A percentile compares a stretch with the other conserved stretches of the same genome.
These are phyloP conservation scores for Saccharomycodes ludwigii DNA, from an alignment of 805 yeast genomes.

Conservation along the genomic window DNA sequence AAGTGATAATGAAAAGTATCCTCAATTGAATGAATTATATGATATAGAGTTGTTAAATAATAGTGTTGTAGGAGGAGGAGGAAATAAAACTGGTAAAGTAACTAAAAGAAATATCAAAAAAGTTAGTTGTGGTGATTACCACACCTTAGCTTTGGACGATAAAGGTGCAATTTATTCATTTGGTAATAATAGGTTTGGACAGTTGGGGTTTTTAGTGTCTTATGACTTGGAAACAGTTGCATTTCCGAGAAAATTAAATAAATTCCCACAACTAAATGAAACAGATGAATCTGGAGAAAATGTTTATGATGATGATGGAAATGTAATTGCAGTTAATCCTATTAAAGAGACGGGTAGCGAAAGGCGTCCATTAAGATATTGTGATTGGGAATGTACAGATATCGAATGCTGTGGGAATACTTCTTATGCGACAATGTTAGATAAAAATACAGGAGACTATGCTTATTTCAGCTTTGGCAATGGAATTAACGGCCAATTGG, in stretches of 20 bases:
- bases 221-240: conserved; percentile 58
- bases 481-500: conserved; percentile 79
- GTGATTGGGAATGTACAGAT: conserved; percentile 34
- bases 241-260: conserved; percentile 46
- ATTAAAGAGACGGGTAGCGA: too few relatives aligned
- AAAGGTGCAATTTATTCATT: conserved; percentile 69
- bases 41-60: conserved; percentile 50
- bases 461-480: conserved; percentile 60
- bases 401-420: conserved; percentile 66
- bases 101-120: conserved; percentile 34
- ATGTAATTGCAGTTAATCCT: too few relatives aligned
- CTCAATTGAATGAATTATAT: conserved; percentile 33
- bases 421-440: conserved; percentile 35
- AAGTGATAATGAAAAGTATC: conserved; percentile 31
- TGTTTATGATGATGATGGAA: conserved; percentile 3
- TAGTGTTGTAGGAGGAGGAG: conserved; percentile 12
- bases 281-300: neutral
- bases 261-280: conserved; percentile 22
- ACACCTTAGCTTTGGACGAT: conserved; percentile 57
- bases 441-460: conserved; percentile 13
- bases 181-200: conserved; percentile 81
- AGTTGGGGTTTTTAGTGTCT: conserved; percentile 58
- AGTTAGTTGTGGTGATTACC: conserved; percentile 65
- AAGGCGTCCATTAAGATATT: too few relatives aligned
- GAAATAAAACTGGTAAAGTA: neutral